phyloP scores from a whole-genome alignment of 148 eudicot species.

The Rhododendron kiyosumense region DNA sequence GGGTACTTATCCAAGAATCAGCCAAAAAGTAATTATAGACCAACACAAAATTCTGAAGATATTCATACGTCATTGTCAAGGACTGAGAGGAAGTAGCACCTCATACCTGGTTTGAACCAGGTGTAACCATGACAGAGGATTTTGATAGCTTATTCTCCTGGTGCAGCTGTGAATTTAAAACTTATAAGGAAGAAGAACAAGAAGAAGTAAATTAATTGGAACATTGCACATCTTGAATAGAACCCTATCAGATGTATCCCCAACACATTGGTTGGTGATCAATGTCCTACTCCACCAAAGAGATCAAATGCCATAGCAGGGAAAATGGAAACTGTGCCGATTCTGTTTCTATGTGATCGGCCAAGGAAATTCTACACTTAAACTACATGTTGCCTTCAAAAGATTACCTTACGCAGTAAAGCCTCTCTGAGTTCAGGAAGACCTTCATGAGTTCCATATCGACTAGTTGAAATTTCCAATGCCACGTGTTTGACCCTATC shows the following conservation, averaged over 20 bases:
- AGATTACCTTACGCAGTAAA: slow-evolving; percentile 19
- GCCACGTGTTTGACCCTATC: slow-evolving; percentile 22
- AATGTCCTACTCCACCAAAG: background rate
- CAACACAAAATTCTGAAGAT: background rate
- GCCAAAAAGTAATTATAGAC: background rate
- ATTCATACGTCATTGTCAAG: background rate
- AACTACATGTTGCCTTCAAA: too few relatives aligned
- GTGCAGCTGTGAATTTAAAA: slow-evolving; percentile 17
- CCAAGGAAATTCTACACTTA: background rate
- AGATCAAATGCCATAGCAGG: background rate
- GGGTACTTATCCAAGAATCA: background rate
- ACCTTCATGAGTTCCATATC: slow-evolving; percentile 34
- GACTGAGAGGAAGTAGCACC: background rate
- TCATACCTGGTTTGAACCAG: slow-evolving; percentile 35
- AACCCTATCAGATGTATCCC: background rate
- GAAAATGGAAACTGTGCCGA: background rate
- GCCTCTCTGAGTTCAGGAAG: slow-evolving; percentile 30
- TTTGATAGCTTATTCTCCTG: slow-evolving; percentile 24
- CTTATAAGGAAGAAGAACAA: background rate
- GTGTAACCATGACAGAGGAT: slow-evolving; percentile 29
- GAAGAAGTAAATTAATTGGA: background rate
- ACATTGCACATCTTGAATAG: background rate
- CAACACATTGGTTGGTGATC: background rate
- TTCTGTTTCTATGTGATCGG: background rate
- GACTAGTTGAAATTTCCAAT: slow-evolving; percentile 23